Conservation (phyloP, 495 filamentous ascomycete species). For the Neurospora sublineolata region DNA sequence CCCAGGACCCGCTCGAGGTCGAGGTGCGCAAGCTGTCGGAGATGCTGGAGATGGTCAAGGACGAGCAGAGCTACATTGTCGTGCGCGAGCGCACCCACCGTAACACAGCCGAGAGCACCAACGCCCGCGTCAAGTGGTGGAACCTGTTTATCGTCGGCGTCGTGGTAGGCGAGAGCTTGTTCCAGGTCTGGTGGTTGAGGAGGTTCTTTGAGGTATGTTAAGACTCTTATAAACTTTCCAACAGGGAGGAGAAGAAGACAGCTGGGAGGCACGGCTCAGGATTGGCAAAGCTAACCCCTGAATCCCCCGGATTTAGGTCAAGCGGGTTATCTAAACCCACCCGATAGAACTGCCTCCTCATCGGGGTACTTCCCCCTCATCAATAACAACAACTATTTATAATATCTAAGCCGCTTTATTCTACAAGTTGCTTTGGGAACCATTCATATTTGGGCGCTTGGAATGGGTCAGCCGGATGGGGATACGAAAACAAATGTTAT, state of each 20-base stretch:
- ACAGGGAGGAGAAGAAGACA: neutral
- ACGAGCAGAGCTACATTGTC: conserved; percentile 96
- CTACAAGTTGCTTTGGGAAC: neutral
- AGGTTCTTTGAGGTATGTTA: conserved; percentile 84
- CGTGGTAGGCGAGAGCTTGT: conserved; percentile 81
- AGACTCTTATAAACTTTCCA: neutral
- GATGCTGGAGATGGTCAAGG: conserved; percentile 79
- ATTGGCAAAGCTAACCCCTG: neutral
- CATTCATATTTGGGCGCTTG: conserved; percentile 7
- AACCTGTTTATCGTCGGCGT: conserved; percentile 91
- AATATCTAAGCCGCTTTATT: neutral
- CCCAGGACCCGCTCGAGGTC: conserved; percentile 77
- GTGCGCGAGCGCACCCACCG: conserved; percentile 88
- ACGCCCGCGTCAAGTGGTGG: conserved; percentile 97
- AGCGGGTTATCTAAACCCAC: conserved; percentile 22
- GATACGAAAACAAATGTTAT: neutral
- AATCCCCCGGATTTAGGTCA: conserved; percentile 12
- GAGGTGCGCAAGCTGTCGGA: conserved; percentile 86
- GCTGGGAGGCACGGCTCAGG: neutral
- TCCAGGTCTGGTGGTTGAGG: conserved; percentile 99
- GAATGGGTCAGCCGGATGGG: neutral
- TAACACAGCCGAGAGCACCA: conserved; percentile 98
- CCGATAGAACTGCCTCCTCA: neutral
- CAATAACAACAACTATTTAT: neutral
- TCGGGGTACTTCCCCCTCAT: neutral